Conservation (phyloP, 305 asterid genomes). For the Fraxinus sp. region DNA sequence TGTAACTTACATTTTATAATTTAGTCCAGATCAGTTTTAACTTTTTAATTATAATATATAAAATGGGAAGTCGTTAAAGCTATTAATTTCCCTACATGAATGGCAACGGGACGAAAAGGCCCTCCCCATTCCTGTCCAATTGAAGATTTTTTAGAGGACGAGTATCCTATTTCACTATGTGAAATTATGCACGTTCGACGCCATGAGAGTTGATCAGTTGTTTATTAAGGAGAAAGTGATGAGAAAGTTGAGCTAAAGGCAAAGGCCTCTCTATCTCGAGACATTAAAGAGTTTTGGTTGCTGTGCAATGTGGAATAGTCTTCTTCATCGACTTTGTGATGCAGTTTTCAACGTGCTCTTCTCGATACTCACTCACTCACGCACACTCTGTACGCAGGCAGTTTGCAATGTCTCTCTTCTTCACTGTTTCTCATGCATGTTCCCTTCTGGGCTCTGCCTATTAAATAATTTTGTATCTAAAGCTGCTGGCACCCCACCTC, state of each 20-base stretch:
- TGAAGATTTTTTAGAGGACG: too few relatives aligned
- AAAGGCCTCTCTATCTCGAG: neutral
- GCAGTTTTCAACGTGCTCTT: constrained; percentile 17
- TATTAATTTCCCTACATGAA: too few relatives aligned
- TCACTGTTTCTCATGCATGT: neutral
- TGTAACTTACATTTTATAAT: too few relatives aligned
- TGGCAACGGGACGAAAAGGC: too few relatives aligned
- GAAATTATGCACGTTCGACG: neutral
- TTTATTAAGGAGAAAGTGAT: neutral
- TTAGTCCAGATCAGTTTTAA: too few relatives aligned
- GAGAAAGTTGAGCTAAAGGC: neutral
- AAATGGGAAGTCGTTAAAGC: too few relatives aligned
- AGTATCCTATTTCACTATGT: too few relatives aligned
- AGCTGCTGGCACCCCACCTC: constrained; percentile 23
- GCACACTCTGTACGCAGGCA: neutral
- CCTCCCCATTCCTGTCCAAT: too few relatives aligned
- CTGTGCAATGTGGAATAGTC: neutral
- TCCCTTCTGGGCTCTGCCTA: neutral
- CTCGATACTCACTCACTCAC: constrained; percentile 6
- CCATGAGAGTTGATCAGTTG: constrained; percentile 17
- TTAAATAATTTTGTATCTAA: constrained; percentile 10
- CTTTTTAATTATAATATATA: too few relatives aligned
- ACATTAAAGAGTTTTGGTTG: neutral
- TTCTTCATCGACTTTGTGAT: neutral
- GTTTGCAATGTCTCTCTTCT: neutral